Conservation (phyloP, 2,329 filamentous ascomycete genomes). For the Truncatella angustata region DNA sequence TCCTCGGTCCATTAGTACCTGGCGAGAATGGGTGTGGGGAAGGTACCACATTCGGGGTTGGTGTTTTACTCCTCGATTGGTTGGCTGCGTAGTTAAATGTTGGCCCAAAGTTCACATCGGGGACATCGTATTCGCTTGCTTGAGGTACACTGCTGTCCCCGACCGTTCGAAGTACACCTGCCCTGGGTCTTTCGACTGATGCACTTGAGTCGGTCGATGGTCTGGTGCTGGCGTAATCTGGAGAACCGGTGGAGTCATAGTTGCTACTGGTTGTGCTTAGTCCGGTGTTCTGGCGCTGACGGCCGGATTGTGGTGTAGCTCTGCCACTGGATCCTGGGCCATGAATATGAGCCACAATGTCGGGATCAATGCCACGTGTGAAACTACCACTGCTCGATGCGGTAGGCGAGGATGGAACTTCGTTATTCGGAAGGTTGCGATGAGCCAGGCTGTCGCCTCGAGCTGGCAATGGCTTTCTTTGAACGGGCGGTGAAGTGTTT, state of each 20-base stretch:
- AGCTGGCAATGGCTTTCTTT: slow-evolving; percentile 51
- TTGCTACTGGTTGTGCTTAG: slow-evolving; percentile 37
- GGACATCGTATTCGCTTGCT: slow-evolving; percentile 49
- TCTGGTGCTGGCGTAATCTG: slow-evolving; percentile 75
- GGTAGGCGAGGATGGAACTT: slow-evolving; percentile 30
- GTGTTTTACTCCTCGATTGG: slow-evolving; percentile 30
- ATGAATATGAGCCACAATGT: slow-evolving; percentile 47
- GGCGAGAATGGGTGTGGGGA: slow-evolving; percentile 32
- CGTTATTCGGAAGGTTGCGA: slow-evolving; percentile 38
- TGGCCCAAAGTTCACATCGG: slow-evolving; percentile 80
- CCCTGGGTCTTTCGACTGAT: slow-evolving; percentile 66
- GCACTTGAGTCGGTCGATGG: slow-evolving; percentile 50
- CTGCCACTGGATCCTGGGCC: slow-evolving; percentile 28
- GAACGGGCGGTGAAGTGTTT: slow-evolving; percentile 41
- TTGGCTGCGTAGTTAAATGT: slow-evolving; percentile 64
- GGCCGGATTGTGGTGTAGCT: slow-evolving; percentile 16
- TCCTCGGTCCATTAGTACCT: slow-evolving; percentile 9
- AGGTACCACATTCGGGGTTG: slow-evolving; percentile 18
- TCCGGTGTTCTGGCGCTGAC: slow-evolving; percentile 36
- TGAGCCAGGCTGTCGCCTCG: slow-evolving; percentile 33
- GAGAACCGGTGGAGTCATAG: slow-evolving; percentile 64
- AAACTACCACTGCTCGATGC: slow-evolving; percentile 38
- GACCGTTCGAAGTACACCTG: slow-evolving; percentile 77
- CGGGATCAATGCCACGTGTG: slow-evolving; percentile 43
- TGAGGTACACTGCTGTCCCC: slow-evolving; percentile 45